phyloP scores from a whole-genome alignment of 2,329 filamentous ascomycete species.

The Chalara sp. region DNA sequence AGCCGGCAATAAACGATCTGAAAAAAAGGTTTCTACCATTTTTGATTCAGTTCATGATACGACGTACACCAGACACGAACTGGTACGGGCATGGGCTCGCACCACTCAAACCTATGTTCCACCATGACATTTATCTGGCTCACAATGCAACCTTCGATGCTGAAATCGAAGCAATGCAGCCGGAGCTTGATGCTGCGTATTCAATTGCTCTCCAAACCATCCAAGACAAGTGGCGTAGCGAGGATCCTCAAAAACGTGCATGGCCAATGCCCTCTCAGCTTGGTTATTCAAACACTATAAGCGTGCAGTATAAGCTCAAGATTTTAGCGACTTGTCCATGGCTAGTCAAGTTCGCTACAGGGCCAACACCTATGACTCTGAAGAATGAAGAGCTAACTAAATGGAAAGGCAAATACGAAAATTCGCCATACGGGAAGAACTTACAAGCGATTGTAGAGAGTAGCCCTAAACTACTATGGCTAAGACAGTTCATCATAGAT shows the following conservation, averaged over 20 bases:
- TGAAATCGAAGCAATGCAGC: neutral
- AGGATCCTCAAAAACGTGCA: neutral
- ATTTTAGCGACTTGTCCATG: slow-evolving; percentile 14
- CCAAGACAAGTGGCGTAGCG: slow-evolving; percentile 2
- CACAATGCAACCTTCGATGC: slow-evolving; percentile 1
- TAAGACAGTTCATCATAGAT: slow-evolving; percentile 8
- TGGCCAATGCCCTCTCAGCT: neutral
- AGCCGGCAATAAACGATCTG: neutral
- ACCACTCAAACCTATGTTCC: slow-evolving; percentile 12
- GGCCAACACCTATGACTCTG: slow-evolving; percentile 3
- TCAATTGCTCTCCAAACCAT: neutral
- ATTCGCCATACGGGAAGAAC: slow-evolving; percentile 5
- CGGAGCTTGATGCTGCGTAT: neutral
- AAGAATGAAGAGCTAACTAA: slow-evolving; percentile 6
- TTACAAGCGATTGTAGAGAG: slow-evolving; percentile 7
- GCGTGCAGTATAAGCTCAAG: slow-evolving; percentile 3
- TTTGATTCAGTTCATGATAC: slow-evolving; percentile 12
- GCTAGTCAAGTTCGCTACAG: slow-evolving; percentile 4
- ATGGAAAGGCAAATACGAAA: neutral
- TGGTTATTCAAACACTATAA: slow-evolving; percentile 2
- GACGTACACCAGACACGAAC: slow-evolving; percentile 10
- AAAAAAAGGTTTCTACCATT: slow-evolving; percentile 7
- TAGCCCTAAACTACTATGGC: slow-evolving; percentile 14
- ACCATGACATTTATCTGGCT: slow-evolving; percentile 11
- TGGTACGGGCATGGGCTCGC: slow-evolving; percentile 16